These are phyloP conservation scores for Aspergillus funiculosus DNA, from an alignment of 495 filamentous ascomycete species.

Conservation along the genomic window DNA sequence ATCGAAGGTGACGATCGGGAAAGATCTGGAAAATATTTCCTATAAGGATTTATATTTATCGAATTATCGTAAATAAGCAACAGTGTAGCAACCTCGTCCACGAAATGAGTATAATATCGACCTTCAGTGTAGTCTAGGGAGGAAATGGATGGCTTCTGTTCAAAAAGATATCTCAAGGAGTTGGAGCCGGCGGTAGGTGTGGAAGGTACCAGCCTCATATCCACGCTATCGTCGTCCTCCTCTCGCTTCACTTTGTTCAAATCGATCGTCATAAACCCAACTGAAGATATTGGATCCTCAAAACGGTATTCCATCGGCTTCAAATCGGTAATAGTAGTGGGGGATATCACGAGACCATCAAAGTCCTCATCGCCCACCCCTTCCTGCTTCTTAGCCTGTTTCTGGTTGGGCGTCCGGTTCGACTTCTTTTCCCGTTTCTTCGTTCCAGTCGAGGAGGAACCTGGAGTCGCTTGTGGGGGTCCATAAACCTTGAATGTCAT, in stretches of 20 bases:
- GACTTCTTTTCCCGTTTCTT: slow-evolving; percentile 23
- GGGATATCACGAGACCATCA: slow-evolving; percentile 13
- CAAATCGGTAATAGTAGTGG: slow-evolving; percentile 6
- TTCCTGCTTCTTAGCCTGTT: slow-evolving; percentile 11
- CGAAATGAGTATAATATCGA: slow-evolving; percentile 36
- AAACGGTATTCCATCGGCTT: slow-evolving; percentile 23
- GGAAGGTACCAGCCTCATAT: slow-evolving; percentile 25
- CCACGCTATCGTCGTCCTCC: slow-evolving; percentile 13
- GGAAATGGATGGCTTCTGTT: slow-evolving; percentile 22
- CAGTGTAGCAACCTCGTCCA: slow-evolving; percentile 34
- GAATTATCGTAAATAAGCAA: slow-evolving; percentile 37
- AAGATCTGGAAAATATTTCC: slow-evolving; percentile 33
- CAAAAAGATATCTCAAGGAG: slow-evolving; percentile 21
- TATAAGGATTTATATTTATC: slow-evolving; percentile 35
- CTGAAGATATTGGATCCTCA: slow-evolving; percentile 21
- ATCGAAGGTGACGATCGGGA: slow-evolving; percentile 35
- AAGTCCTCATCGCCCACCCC: slow-evolving; percentile 3
- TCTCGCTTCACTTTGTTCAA: slow-evolving; percentile 13
- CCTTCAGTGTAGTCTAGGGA: slow-evolving; percentile 28
- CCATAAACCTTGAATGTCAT: slow-evolving; percentile 44
- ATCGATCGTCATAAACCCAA: neutral
- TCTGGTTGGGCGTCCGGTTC: slow-evolving; percentile 1
- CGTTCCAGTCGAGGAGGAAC: slow-evolving; percentile 15
- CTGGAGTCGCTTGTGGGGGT: slow-evolving; percentile 20
- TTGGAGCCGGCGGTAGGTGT: slow-evolving; percentile 16